These are phyloP conservation scores for Angophora floribunda DNA, from an alignment of 345 rosid species.

Conservation along the genomic window DNA sequence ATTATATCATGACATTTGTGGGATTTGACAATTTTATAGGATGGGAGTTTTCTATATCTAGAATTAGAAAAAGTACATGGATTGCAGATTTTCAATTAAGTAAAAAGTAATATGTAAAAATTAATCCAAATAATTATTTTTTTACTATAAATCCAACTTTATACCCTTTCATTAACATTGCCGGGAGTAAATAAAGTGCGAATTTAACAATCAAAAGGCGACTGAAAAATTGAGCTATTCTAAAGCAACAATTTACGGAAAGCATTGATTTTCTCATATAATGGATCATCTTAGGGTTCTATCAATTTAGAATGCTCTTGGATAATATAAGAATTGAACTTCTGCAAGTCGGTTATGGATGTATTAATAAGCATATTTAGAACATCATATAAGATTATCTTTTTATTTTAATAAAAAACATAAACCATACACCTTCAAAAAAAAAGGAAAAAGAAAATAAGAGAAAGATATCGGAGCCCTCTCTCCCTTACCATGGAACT, in stretches of 20 bases:
- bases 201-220: neutral
- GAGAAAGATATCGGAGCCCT: neutral
- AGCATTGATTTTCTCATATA: neutral
- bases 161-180: neutral
- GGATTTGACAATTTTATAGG: neutral
- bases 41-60: neutral
- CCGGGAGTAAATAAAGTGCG: neutral
- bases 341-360: neutral
- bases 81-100: rapidly evolving
- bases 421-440: neutral
- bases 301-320: neutral
- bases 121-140: neutral
- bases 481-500: neutral
- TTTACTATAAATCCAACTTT: neutral
- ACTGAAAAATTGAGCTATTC: neutral
- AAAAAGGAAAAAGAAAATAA: no score
- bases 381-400: neutral
- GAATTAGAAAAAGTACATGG: neutral
- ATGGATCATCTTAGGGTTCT: neutral
- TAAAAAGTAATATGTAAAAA: neutral
- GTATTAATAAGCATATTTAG: neutral
- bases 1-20: no score
- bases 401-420: neutral
- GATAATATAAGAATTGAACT: neutral
- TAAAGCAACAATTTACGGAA: neutral